phyloP scores from a whole-genome alignment of 768 basidiomycete species.

The Exidia glandulosa region DNA sequence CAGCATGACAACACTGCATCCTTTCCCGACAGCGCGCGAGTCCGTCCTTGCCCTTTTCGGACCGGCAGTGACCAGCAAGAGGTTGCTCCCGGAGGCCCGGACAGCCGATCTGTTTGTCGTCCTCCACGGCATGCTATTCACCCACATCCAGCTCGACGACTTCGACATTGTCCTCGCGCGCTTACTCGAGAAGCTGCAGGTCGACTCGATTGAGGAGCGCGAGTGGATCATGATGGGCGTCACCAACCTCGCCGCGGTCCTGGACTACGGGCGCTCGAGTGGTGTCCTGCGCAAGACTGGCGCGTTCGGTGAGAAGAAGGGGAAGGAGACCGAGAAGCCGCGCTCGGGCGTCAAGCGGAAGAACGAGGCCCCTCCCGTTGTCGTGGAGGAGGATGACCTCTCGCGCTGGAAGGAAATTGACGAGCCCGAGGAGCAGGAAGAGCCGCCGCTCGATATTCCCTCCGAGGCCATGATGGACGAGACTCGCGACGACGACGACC shows the following conservation, averaged over 20 bases:
- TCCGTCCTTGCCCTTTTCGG: slow-evolving; percentile 87
- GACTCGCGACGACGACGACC: slow-evolving; percentile 22
- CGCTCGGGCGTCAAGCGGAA: slow-evolving; percentile 21
- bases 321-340: slow-evolving; percentile 21
- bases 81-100: slow-evolving; percentile 63
- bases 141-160: slow-evolving; percentile 87
- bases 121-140: slow-evolving; percentile 95
- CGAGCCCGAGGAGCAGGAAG: slow-evolving; percentile 29
- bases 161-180: slow-evolving; percentile 73
- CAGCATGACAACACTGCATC: slow-evolving; percentile 87
- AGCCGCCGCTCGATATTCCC: slow-evolving; percentile 1
- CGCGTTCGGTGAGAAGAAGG: slow-evolving; percentile 20
- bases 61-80: slow-evolving; percentile 54
- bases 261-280: slow-evolving; percentile 78
- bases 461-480: neutral
- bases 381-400: slow-evolving; percentile 31
- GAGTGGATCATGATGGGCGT: slow-evolving; percentile 98
- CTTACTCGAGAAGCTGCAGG: slow-evolving; percentile 75
- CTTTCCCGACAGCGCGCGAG: slow-evolving; percentile 81
- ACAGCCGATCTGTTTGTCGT: slow-evolving; percentile 77
- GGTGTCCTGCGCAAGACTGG: slow-evolving; percentile 60
- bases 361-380: slow-evolving; percentile 9
- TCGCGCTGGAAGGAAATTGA: slow-evolving; percentile 50
- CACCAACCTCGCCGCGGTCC: slow-evolving; percentile 65
- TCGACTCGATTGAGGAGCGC: slow-evolving; percentile 69